phyloP scores from a whole-genome alignment of 2,329 filamentous ascomycete genomes.

The Meredithiella fracta region DNA sequence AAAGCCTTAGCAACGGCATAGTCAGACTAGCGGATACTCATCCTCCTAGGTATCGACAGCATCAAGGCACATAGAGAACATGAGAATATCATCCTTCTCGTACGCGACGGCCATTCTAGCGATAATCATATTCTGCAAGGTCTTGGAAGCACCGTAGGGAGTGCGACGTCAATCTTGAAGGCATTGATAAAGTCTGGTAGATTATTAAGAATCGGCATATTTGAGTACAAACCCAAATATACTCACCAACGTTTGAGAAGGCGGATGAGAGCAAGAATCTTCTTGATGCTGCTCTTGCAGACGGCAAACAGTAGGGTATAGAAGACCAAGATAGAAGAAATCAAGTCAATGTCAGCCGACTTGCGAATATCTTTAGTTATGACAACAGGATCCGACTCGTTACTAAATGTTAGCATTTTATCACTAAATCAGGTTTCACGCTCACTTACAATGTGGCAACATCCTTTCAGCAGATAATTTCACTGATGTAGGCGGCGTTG shows the following conservation, averaged over 20 bases:
- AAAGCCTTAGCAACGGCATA: neutral
- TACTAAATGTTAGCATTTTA: neutral
- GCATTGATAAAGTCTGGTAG: neutral
- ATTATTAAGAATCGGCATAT: neutral
- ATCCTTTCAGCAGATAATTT: neutral
- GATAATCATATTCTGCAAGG: neutral
- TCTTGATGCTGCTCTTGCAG: neutral
- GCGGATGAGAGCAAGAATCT: neutral
- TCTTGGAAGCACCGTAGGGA: neutral
- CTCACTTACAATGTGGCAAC: neutral
- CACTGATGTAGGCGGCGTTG: neutral
- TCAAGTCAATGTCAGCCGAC: neutral
- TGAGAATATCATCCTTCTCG: neutral
- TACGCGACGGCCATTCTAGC: neutral
- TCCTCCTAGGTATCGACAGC: neutral
- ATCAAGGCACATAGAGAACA: neutral
- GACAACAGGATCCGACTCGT: neutral
- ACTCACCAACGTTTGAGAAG: neutral
- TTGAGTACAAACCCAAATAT: neutral
- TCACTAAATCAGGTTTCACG: neutral
- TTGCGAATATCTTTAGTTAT: neutral
- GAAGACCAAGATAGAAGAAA: neutral
- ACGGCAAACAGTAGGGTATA: neutral
- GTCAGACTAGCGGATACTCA: neutral
- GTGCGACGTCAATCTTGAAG: neutral